A percentile compares a stretch with the other conserved stretches of the same genome.
phyloP scores from a whole-genome alignment of 495 filamentous ascomycete genomes.

The Aeminium ludgeri region DNA sequence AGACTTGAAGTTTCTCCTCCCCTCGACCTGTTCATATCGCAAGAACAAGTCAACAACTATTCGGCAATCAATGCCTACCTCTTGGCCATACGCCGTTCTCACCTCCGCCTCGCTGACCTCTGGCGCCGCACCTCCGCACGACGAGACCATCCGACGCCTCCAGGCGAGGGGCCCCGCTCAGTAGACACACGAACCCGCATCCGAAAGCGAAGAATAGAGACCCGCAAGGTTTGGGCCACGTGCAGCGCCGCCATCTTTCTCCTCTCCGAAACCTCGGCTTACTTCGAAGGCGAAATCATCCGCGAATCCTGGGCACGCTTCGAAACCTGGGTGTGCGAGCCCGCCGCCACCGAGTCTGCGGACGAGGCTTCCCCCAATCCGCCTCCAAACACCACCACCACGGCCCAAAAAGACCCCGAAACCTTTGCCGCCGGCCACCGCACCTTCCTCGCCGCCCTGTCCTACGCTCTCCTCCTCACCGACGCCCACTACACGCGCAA shows the following conservation, averaged over 20 bases:
- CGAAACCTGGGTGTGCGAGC: conserved; percentile 28
- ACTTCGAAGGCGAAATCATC: conserved; percentile 80
- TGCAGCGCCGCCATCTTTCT: conserved; percentile 71
- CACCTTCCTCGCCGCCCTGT: conserved; percentile 49
- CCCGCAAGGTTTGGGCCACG: conserved; percentile 68
- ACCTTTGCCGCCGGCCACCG: conserved; percentile 63
- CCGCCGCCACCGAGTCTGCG: not conserved
- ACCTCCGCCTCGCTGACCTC: conserved; percentile 60
- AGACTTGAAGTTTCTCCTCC: conserved; percentile 61
- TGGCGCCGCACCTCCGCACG: conserved; percentile 71
- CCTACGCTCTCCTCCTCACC: conserved; percentile 52
- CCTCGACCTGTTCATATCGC: conserved; percentile 69
- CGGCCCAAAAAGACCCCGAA: conserved; percentile 55
- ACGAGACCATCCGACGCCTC: conserved; percentile 49
- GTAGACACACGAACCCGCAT: conserved; percentile 1
- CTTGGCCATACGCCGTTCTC: conserved; percentile 61
- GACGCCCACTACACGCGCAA: conserved; percentile 49
- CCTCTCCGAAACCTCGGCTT: conserved; percentile 65
- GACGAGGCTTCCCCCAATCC: not conserved
- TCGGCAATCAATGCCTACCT: conserved; percentile 76
- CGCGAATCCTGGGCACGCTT: conserved; percentile 55
- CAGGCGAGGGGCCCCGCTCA: conserved; percentile 28
- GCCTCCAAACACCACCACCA: not conserved
- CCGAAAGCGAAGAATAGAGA: conserved; percentile 18
- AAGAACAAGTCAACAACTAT: conserved; percentile 58